These are phyloP conservation scores for Angophora floribunda DNA, from an alignment of 345 rosid genomes.

Conservation along the genomic window DNA sequence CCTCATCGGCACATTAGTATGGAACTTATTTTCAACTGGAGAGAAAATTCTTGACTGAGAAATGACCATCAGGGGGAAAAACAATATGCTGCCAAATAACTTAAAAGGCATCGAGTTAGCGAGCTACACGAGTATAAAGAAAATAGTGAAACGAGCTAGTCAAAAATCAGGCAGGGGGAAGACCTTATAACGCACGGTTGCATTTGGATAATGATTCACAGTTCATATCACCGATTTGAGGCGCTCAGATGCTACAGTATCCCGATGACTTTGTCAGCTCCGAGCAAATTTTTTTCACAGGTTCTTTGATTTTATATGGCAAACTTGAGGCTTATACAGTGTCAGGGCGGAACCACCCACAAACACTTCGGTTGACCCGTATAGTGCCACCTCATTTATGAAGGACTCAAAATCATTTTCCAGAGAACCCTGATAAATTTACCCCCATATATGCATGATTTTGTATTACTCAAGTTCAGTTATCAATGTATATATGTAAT, in stretches of 20 bases:
- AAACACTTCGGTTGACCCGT: neutral
- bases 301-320: neutral
- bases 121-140: neutral
- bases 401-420: neutral
- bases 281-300: neutral
- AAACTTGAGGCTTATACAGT: neutral
- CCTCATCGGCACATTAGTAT: slow-evolving; percentile 70
- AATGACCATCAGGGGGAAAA: neutral
- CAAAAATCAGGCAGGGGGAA: neutral
- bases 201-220: neutral
- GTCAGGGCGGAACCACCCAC: neutral
- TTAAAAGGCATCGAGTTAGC: neutral
- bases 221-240: neutral
- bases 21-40: slow-evolving; percentile 92
- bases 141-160: neutral
- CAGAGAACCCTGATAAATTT: neutral
- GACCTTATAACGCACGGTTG: neutral
- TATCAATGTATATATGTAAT: neutral
- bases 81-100: neutral
- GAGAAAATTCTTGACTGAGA: slow-evolving; percentile 69
- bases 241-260: neutral
- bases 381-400: neutral
- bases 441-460: neutral
- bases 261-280: neutral
- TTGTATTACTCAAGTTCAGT: neutral